These are phyloP conservation scores for Beta lomatogona DNA, from an alignment of 179 eudicot genomes.

Conservation along the genomic window DNA sequence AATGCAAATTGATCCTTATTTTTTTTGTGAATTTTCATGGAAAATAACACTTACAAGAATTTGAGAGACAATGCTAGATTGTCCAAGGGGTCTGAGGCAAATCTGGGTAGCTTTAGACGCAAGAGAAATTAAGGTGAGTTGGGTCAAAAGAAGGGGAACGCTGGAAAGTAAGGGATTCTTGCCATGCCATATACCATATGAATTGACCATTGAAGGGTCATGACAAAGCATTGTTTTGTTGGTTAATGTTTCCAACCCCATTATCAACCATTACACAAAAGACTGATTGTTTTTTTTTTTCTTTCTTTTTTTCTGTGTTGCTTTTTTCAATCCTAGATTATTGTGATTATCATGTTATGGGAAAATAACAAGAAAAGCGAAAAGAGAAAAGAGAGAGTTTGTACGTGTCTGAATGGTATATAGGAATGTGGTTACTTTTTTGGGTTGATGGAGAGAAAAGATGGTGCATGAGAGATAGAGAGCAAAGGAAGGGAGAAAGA, in stretches of 20 bases:
- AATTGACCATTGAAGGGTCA: constrained; percentile 15
- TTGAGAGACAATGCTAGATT: constrained; percentile 30
- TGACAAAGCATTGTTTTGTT: constrained; percentile 20
- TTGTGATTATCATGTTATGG: background rate
- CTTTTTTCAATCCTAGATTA: background rate
- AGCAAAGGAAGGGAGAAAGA: constrained; percentile 23
- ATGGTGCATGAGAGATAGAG: constrained; percentile 22
- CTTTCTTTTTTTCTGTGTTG: background rate
- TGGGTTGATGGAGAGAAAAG: background rate
- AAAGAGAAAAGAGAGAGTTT: constrained; percentile 6
- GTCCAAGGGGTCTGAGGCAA: constrained; percentile 32
- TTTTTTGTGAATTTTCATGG: background rate
- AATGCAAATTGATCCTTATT: background rate
- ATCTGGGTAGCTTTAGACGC: constrained; percentile 20
- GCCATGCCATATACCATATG: constrained; percentile 25
- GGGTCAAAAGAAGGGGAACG: constrained; percentile 30
- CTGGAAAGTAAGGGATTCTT: constrained; percentile 17
- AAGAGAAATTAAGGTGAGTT: constrained; percentile 29
- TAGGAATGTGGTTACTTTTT: constrained; percentile 5
- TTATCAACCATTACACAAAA: background rate
- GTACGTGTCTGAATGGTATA: background rate
- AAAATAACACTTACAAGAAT: constrained; percentile 28
- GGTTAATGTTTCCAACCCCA: constrained; percentile 3
- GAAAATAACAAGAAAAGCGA: background rate
- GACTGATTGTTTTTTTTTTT: background rate